These are phyloP conservation scores for Crucihimalaya himalaica DNA, from an alignment of 345 rosid species.

Conservation along the genomic window DNA sequence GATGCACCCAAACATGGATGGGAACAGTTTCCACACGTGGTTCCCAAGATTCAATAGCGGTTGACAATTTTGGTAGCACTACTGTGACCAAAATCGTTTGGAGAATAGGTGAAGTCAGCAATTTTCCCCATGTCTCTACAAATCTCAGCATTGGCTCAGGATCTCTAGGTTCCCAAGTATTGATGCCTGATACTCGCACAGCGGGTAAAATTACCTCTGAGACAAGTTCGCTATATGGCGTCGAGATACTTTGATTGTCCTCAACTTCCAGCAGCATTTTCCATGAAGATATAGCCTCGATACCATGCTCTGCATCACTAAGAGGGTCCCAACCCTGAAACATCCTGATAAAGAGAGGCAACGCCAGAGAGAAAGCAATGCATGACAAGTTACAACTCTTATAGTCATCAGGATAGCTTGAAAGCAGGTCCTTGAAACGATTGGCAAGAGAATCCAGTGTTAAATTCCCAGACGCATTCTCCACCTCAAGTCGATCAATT, in stretches of 20 bases:
- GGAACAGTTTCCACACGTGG: conserved; percentile 77
- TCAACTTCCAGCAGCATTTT: conserved; percentile 66
- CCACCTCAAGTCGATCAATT: conserved; percentile 53
- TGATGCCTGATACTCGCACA: conserved; percentile 72
- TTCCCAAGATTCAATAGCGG: conserved; percentile 82
- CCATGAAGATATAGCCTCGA: conserved; percentile 62
- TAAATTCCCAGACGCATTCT: conserved; percentile 54
- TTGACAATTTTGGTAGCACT: conserved; percentile 71
- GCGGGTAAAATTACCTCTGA: conserved; percentile 80
- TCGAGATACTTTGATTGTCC: conserved; percentile 53
- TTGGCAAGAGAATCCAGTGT: conserved; percentile 62
- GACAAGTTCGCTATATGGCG: conserved; percentile 71
- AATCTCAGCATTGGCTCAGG: conserved; percentile 94
- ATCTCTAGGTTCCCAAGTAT: conserved; percentile 87
- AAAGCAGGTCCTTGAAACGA: conserved; percentile 53
- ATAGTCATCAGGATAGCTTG: conserved; percentile 64
- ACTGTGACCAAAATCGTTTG: conserved; percentile 59
- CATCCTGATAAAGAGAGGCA: conserved; percentile 73
- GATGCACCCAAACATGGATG: conserved; percentile 91
- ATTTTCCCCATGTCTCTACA: conserved; percentile 72
- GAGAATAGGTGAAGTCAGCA: conserved; percentile 60
- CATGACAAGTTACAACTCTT: conserved; percentile 69
- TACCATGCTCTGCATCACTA: conserved; percentile 59
- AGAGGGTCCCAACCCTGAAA: conserved; percentile 97
- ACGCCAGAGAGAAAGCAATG: conserved; percentile 70